Evolutionary conservation across 768 basidiomycete species (phyloP).

Genomic region (Suillus brevipes): DNA sequence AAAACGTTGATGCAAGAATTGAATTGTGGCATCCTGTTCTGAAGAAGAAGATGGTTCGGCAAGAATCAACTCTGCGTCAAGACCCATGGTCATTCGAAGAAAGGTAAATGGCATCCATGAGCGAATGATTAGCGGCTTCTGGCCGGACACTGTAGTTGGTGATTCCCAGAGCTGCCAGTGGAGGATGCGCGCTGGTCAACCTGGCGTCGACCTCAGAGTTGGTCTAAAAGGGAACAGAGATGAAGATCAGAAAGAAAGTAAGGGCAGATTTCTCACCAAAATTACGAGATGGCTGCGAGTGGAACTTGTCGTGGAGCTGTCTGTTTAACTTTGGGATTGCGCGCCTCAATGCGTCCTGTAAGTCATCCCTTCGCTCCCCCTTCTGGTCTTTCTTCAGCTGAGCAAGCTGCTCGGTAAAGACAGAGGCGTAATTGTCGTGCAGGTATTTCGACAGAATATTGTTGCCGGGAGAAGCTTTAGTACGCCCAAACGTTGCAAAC

Average conservation of each 20-base stretch:
- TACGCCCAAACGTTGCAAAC: conserved; percentile 94
- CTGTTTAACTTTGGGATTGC: conserved; percentile 89
- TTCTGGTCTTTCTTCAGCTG: conserved; percentile 44
- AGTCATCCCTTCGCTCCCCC: conserved; percentile 44
- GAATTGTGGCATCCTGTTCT: conserved; percentile 2
- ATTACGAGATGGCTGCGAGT: conserved; percentile 55
- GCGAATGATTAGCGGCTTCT: neutral
- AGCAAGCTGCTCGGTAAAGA: conserved; percentile 60
- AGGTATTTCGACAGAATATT: conserved; percentile 81
- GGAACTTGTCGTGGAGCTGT: conserved; percentile 68
- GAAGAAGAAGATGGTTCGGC: conserved; percentile 1
- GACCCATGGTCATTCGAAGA: neutral
- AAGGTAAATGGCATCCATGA: neutral
- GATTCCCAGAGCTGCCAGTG: neutral
- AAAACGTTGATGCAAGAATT: conserved; percentile 3
- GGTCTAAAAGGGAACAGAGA: neutral
- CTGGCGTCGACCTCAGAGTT: neutral
- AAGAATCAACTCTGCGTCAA: neutral
- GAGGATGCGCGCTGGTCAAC: neutral
- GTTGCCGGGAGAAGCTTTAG: conserved; percentile 54
- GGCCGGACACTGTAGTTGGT: neutral
- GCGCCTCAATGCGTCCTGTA: conserved; percentile 78
- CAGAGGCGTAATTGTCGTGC: conserved; percentile 72
- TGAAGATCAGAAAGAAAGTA: conserved; percentile 1
- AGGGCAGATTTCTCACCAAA: neutral